Conservation (phyloP, 2,329 filamentous ascomycete species). For the Calonectria leucothoes region DNA sequence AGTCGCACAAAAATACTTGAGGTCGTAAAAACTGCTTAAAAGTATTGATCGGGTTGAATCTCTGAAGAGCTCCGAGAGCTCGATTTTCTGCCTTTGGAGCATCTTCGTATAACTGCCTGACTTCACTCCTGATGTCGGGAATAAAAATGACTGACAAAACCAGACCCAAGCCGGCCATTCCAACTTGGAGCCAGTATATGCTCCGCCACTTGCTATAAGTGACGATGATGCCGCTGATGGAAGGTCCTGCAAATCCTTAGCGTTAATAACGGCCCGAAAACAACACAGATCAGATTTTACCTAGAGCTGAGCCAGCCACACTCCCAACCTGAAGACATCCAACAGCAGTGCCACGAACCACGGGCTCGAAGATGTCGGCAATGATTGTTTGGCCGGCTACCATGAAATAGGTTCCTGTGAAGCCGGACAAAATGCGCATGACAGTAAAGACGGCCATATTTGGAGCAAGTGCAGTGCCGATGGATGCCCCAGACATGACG, state of each 20-base stretch:
- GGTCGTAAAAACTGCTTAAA: conserved; percentile 20
- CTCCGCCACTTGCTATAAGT: conserved; percentile 26
- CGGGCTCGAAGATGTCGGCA: conserved; percentile 26
- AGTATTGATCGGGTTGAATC: conserved; percentile 21
- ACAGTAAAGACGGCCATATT: conserved; percentile 21
- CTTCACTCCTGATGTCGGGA: conserved; percentile 23
- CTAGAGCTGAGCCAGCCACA: conserved; percentile 26
- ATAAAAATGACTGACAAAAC: conserved; percentile 26
- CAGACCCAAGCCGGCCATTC: conserved; percentile 18
- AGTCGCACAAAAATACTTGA: conserved; percentile 19
- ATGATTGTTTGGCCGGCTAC: conserved; percentile 31
- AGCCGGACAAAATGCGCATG: conserved; percentile 21
- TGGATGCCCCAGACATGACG: conserved; percentile 14
- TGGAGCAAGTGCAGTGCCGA: conserved; percentile 20
- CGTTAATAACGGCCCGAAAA: neutral
- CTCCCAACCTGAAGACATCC: conserved; percentile 25
- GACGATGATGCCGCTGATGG: conserved; percentile 24
- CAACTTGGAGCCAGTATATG: conserved; percentile 29
- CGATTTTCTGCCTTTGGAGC: neutral
- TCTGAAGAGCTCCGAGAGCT: neutral
- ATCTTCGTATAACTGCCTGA: conserved; percentile 9
- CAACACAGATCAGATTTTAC: neutral
- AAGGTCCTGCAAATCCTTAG: conserved; percentile 7
- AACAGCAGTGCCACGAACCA: conserved; percentile 25
- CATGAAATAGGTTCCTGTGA: conserved; percentile 29